Conservation (phyloP, 108 stramenopile genomes). For the Skeletonema tropicum region DNA sequence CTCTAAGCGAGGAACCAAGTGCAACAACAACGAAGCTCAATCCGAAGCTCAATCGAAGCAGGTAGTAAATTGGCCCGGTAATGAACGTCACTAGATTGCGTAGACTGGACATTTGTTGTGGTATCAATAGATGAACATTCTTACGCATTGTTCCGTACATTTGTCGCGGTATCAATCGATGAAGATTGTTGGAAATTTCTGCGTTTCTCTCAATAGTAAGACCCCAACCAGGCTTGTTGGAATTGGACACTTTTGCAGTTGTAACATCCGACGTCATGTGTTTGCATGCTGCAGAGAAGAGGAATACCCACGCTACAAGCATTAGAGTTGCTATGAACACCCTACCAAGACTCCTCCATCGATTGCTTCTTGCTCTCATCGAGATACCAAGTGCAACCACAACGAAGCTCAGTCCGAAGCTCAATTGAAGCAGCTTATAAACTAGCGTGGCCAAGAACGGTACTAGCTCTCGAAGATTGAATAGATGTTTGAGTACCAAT, state of each 20-base stretch:
- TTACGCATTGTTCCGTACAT: too few relatives aligned
- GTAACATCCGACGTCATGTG: not conserved
- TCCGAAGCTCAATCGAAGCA: not conserved
- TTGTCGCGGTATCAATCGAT: not conserved
- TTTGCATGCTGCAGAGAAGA: not conserved
- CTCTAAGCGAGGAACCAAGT: not conserved
- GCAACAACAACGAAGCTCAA: not conserved
- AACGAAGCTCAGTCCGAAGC: not conserved
- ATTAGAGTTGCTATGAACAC: not conserved
- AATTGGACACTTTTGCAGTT: not conserved
- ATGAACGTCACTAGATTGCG: not conserved
- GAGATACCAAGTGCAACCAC: not conserved
- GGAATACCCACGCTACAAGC: not conserved
- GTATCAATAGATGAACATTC: not conserved
- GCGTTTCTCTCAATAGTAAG: not conserved
- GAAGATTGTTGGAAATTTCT: not conserved
- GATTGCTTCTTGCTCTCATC: constrained; percentile 1
- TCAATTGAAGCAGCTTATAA: not conserved
- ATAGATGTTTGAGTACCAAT: not conserved
- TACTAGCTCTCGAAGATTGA: not conserved
- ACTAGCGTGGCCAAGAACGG: not conserved
- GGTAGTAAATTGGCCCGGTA: not conserved
- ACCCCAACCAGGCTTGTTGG: not conserved
- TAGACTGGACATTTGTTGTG: not conserved
- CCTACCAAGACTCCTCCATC: not conserved